Evolutionary conservation across 164 flowering plant species (phyloP), one percentile per base, ranked within the genome.

Genomic region (Tinospora cordifolia): DNA sequence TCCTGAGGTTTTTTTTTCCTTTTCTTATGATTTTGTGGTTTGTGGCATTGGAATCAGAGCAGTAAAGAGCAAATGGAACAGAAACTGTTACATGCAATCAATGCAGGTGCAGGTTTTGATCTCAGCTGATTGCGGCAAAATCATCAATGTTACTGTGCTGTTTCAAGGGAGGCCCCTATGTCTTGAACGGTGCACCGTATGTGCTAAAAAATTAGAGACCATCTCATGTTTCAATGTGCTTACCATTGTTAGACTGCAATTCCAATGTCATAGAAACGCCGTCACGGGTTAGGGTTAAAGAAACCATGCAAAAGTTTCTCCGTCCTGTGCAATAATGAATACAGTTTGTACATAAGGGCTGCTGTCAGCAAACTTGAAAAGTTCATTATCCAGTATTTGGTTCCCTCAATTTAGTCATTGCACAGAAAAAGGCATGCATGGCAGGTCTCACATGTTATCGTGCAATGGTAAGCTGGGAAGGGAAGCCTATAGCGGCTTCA

Each of bases 21-120:
- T 34, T 27, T 9, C 6, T 66, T 72, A 36, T 12, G 17, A 10
- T 19, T 17, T 65, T 17, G 15, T 72, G 40, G 58, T 22, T 41
- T 67, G 41, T 13, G 26, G 62, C 58, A 62, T 22, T 65, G 3
- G 44, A 27, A 38, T n/a, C 79, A 54, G 12, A 80, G 63, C 96
- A 93, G 97, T 88, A 92, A 94, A 77, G 91, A 86, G 79, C 97
- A 90, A 78, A 71, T 94, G 86, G 91, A 85, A 78, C 80, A 71
- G 34, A 94, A 94, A 75, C 65, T 94, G 75, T 71, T 94, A 36
- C 92, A 94, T 71, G 95, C 97, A 13, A 90, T 94, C 68, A 89
- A 79, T 74, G 96, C 99, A 9, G 97, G 88, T 60, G 97, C 99
- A 47, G 99, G 99, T 36, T 94, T 94, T 70, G 97, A 94, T 79